Percentiles rank a stretch among this genome's conserved stretches.
These are phyloP conservation scores for Candida sithepensis DNA, from an alignment of 805 yeast species.

Conservation along the genomic window DNA sequence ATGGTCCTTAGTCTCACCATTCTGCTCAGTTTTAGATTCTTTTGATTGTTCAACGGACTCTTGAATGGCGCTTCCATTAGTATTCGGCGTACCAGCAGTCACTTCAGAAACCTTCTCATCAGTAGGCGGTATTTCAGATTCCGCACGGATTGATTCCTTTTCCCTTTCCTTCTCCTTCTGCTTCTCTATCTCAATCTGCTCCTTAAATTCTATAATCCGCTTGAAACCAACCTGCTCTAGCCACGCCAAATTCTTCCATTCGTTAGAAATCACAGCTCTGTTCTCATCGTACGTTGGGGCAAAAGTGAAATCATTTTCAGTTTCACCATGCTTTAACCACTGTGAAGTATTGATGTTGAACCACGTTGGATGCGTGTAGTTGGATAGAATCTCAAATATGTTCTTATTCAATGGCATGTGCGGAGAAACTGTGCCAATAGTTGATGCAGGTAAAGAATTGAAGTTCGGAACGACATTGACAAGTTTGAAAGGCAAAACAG, in stretches of 20 bases:
- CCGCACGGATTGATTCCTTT: background rate
- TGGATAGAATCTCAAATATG: slow-evolving; percentile 44
- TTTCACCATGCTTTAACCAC: slow-evolving; percentile 50
- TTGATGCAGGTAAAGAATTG: slow-evolving; percentile 34
- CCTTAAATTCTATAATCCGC: slow-evolving; percentile 26
- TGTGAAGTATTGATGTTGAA: slow-evolving; percentile 58
- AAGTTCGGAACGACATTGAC: slow-evolving; percentile 64
- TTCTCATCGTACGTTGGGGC: slow-evolving; percentile 66
- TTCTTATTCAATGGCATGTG: slow-evolving; percentile 9
- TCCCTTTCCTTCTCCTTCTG: too few species aligned
- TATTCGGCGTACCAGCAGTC: background rate
- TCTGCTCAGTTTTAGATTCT: background rate
- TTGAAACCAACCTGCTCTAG: slow-evolving; percentile 49
- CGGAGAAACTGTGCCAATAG: slow-evolving; percentile 40
- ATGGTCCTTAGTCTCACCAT: background rate
- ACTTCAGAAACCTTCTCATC: background rate
- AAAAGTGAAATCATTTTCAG: slow-evolving; percentile 46
- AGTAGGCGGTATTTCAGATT: background rate
- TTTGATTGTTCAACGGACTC: background rate
- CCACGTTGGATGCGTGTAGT: slow-evolving; percentile 61
- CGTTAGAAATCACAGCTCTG: slow-evolving; percentile 48
- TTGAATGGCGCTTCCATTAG: background rate
- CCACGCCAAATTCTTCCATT: slow-evolving; percentile 50
- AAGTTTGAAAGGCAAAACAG: slow-evolving; percentile 49
- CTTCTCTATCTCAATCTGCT: slow-evolving; percentile 8